These are phyloP conservation scores for Sporisorium scitamineum DNA, from an alignment of 1,284 basidiomycete genomes.

Conservation along the genomic window DNA sequence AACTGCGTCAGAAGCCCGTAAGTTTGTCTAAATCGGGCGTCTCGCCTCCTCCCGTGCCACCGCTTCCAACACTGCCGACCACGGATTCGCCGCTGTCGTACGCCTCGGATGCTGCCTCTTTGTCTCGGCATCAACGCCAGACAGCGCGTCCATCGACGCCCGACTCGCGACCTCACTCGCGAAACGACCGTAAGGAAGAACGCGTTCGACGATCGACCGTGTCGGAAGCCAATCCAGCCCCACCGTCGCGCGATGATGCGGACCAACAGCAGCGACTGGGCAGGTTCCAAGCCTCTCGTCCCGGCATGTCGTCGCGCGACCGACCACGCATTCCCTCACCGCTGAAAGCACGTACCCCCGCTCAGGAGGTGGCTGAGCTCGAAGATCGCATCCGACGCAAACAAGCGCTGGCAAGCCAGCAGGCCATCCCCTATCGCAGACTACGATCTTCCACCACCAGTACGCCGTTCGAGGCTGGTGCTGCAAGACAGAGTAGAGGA, in stretches of 20 bases:
- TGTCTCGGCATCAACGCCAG: neutral
- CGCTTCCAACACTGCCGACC: slow-evolving; percentile 1
- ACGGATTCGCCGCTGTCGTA: slow-evolving; percentile 7
- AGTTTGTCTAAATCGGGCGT: slow-evolving; percentile 4
- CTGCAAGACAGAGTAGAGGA: neutral
- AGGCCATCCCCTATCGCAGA: slow-evolving; percentile 25
- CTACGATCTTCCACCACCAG: slow-evolving; percentile 18
- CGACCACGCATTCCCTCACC: slow-evolving; percentile 45
- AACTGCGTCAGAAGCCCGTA: slow-evolving; percentile 23
- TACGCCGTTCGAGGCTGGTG: slow-evolving; percentile 20
- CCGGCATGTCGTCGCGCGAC: slow-evolving; percentile 44
- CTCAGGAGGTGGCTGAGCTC: slow-evolving; percentile 20
- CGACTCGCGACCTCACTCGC: slow-evolving; percentile 1
- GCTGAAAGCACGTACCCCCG: slow-evolving; percentile 32
- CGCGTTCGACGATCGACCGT: slow-evolving; percentile 27
- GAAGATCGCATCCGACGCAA: slow-evolving; percentile 2
- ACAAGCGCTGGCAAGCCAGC: slow-evolving; percentile 9
- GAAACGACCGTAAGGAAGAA: slow-evolving; percentile 10
- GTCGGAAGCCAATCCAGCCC: slow-evolving; percentile 10
- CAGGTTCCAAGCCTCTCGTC: slow-evolving; percentile 20
- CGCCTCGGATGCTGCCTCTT: neutral
- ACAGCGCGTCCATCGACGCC: slow-evolving; percentile 8
- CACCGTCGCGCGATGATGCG: neutral
- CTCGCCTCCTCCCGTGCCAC: slow-evolving; percentile 13
- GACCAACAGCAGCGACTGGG: neutral